Percentiles rank a stretch among this genome's conserved stretches.
phyloP scores from a whole-genome alignment of 768 basidiomycete genomes.

The Suillus tomentosus region DNA sequence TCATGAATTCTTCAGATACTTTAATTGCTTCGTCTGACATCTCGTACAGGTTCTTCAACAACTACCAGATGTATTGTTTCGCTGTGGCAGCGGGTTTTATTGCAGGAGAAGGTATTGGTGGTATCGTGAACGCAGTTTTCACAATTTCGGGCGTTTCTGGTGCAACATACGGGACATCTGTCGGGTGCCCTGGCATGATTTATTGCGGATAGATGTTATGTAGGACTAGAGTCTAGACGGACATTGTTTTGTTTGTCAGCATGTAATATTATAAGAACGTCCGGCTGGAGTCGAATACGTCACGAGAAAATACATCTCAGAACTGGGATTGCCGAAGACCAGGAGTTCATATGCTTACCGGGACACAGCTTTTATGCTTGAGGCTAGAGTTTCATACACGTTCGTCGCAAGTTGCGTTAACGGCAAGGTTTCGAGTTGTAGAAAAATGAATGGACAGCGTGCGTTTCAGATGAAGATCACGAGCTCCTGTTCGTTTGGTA shows the following conservation, averaged over 20 bases:
- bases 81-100: constrained; percentile 39
- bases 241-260: neutral
- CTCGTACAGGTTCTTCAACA: constrained; percentile 11
- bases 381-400: too few relatives aligned
- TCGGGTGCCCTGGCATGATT: constrained; percentile 24
- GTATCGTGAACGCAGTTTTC: constrained; percentile 31
- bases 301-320: too few relatives aligned
- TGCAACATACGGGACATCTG: constrained; percentile 22
- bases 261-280: too few relatives aligned
- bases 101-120: constrained; percentile 39
- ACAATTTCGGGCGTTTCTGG: constrained; percentile 30
- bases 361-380: too few relatives aligned
- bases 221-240: neutral
- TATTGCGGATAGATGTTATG: constrained; percentile 24
- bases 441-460: too few relatives aligned
- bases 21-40: neutral
- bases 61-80: constrained; percentile 31
- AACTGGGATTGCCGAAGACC: too few relatives aligned
- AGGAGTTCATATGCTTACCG: too few relatives aligned
- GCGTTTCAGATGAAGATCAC: too few relatives aligned
- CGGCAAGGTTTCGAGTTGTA: too few relatives aligned
- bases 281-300: too few relatives aligned
- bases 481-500: too few relatives aligned
- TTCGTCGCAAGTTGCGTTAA: too few relatives aligned
- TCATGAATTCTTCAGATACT: neutral